Evolutionary conservation across 768 basidiomycete genomes (phyloP).

Genomic region (Cyathus striatus): DNA sequence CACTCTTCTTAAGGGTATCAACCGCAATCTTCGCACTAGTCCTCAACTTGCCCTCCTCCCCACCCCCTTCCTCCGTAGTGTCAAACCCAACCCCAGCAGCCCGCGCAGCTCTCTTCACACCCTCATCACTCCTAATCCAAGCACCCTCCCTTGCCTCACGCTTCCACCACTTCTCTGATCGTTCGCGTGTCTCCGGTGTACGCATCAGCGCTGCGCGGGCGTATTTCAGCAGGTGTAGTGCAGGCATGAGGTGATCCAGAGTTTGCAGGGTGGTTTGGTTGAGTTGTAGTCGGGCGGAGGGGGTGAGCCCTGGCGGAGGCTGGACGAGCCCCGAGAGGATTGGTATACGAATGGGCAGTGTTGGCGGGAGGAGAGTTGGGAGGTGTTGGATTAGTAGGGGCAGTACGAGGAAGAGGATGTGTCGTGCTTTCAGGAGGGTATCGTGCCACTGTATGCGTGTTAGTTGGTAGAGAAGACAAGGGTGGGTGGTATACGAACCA

Average conservation of each 20-base stretch:
- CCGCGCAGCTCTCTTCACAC: conserved; percentile 40
- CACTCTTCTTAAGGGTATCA: conserved; percentile 22
- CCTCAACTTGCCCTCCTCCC: conserved; percentile 23
- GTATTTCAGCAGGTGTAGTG: conserved; percentile 52
- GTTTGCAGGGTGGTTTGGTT: conserved; percentile 18
- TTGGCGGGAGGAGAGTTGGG: conserved; percentile 18
- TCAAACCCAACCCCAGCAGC: conserved; percentile 39
- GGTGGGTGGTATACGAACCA: conserved; percentile 22
- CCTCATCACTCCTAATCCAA: conserved; percentile 41
- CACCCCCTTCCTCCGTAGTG: conserved; percentile 9
- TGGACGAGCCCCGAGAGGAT: conserved; percentile 20
- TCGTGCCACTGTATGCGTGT: conserved; percentile 61
- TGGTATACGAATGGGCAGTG: conserved; percentile 27
- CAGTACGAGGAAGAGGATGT: conserved; percentile 51
- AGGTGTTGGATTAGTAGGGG: conserved; percentile 46
- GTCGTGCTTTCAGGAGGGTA: conserved; percentile 46
- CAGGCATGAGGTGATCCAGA: conserved; percentile 32
- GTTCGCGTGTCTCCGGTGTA: conserved; percentile 37
- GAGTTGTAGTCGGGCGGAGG: conserved; percentile 5
- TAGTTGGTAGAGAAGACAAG: background rate
- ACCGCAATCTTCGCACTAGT: conserved; percentile 26
- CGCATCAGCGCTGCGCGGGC: conserved; percentile 55
- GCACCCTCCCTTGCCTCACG: conserved; percentile 48
- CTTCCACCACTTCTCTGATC: conserved; percentile 51
- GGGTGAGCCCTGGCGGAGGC: conserved; percentile 19